These are phyloP conservation scores for Xylariales sp. DNA, from an alignment of 2,329 filamentous ascomycete species.

Conservation along the genomic window DNA sequence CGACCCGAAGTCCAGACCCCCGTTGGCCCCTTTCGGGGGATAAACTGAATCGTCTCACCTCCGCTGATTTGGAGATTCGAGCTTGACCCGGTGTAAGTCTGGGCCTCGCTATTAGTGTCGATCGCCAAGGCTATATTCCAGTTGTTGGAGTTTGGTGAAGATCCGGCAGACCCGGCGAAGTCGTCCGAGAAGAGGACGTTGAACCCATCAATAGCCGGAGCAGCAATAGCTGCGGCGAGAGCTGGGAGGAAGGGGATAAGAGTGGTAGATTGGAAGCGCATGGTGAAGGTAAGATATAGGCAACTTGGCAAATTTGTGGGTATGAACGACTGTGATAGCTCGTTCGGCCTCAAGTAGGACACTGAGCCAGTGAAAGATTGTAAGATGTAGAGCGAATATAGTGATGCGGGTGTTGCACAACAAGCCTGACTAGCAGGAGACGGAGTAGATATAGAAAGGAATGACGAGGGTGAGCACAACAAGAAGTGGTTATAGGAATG, in stretches of 20 bases:
- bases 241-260: conserved; percentile 22
- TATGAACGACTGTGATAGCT: background rate
- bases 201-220: conserved; percentile 31
- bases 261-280: conserved; percentile 23
- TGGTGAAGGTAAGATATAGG: conserved; percentile 14
- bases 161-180: conserved; percentile 37
- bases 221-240: conserved; percentile 22
- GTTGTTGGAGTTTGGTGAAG: conserved; percentile 29
- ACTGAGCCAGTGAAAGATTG: background rate
- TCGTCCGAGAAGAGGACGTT: conserved; percentile 40
- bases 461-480: background rate
- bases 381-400: background rate
- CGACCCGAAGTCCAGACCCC: conserved; percentile 46
- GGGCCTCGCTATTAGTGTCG: conserved; percentile 44
- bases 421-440: conserved; percentile 9
- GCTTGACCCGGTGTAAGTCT: conserved; percentile 40
- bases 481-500: conserved; percentile 3
- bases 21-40: conserved; percentile 35
- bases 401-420: background rate
- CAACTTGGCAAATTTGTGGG: conserved; percentile 5
- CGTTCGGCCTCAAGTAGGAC: background rate
- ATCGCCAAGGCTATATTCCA: conserved; percentile 44
- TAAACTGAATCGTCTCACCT: conserved; percentile 46
- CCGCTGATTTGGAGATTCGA: conserved; percentile 47
- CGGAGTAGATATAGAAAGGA: conserved; percentile 2